phyloP scores from a whole-genome alignment of 2,329 filamentous ascomycete species.

The Leptosphaerulina australis region DNA sequence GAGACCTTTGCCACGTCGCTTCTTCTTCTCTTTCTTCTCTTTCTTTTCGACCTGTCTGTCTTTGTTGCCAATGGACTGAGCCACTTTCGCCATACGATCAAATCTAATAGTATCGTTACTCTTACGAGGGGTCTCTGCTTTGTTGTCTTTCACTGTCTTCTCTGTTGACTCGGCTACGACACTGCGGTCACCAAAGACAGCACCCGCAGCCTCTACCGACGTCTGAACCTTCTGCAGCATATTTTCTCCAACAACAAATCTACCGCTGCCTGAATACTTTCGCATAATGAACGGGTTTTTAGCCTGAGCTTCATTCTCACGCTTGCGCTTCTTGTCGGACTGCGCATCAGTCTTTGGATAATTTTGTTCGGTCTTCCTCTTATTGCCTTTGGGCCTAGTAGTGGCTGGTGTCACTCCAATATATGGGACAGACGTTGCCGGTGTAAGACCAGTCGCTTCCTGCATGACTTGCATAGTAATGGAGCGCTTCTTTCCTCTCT shows the following conservation, averaged over 20 bases:
- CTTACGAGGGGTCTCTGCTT: neutral
- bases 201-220: conserved; percentile 14
- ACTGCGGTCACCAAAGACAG: conserved; percentile 7
- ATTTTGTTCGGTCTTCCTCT: conserved; percentile 18
- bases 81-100: conserved; percentile 9
- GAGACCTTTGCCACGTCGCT: neutral
- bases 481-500: conserved; percentile 17
- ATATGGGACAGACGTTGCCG: neutral
- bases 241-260: conserved; percentile 7
- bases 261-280: neutral
- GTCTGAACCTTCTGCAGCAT: conserved; percentile 21
- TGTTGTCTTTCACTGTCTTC: conserved; percentile 6
- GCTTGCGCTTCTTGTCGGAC: conserved; percentile 28
- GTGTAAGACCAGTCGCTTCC: neutral
- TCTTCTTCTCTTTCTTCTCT: conserved; percentile 15
- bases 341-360: neutral
- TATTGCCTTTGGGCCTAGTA: conserved; percentile 11
- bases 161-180: neutral
- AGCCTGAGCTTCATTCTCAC: conserved; percentile 9
- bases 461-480: neutral
- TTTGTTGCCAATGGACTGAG: conserved; percentile 1
- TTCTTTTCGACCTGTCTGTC: conserved; percentile 1
- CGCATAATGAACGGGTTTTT: neutral
- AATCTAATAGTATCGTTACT: conserved; percentile 1
- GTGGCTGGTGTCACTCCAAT: conserved; percentile 9